Evolutionary conservation across 495 filamentous ascomycete species (phyloP).

Genomic region (Cercophora samala): DNA sequence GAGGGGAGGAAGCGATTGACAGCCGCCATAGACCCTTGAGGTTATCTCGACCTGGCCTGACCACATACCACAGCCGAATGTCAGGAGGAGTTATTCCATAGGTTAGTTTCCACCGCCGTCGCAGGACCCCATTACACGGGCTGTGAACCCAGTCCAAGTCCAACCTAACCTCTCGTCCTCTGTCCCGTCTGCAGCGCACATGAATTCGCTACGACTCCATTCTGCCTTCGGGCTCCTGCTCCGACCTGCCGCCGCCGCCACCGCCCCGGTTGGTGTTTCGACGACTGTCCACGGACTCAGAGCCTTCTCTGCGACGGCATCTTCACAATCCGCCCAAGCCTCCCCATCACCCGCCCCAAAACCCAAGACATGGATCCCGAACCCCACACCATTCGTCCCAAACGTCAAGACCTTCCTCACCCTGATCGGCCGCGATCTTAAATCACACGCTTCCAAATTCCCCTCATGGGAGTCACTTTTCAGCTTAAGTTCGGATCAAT

Average conservation of each 20-base stretch:
- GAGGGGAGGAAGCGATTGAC: background rate
- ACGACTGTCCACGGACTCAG: slow-evolving; percentile 24
- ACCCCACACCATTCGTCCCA: slow-evolving; percentile 78
- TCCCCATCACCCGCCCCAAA: slow-evolving; percentile 39
- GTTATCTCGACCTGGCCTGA: background rate
- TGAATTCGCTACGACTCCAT: slow-evolving; percentile 32
- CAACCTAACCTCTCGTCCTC: too few species aligned
- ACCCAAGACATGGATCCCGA: slow-evolving; percentile 46
- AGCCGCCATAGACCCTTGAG: background rate
- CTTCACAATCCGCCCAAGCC: slow-evolving; percentile 33
- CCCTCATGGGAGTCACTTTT: slow-evolving; percentile 88
- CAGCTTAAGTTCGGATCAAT: slow-evolving; percentile 66
- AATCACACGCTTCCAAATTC: slow-evolving; percentile 76
- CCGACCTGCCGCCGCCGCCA: slow-evolving; percentile 27
- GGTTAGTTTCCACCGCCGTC: background rate
- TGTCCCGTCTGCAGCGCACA: slow-evolving; percentile 26
- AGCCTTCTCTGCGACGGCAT: slow-evolving; percentile 21
- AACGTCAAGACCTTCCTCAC: slow-evolving; percentile 84
- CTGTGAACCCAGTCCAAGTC: background rate
- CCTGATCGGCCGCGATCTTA: slow-evolving; percentile 83
- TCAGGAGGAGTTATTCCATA: background rate
- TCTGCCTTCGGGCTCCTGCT: slow-evolving; percentile 33
- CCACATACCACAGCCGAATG: background rate
- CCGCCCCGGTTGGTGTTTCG: slow-evolving; percentile 16
- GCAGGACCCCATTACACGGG: background rate